Evolutionary conservation across 192 early-diverging fungal species (phyloP), one percentile per base, ranked within the genome.

Genomic region (Phlyctochytrium arcticum): DNA sequence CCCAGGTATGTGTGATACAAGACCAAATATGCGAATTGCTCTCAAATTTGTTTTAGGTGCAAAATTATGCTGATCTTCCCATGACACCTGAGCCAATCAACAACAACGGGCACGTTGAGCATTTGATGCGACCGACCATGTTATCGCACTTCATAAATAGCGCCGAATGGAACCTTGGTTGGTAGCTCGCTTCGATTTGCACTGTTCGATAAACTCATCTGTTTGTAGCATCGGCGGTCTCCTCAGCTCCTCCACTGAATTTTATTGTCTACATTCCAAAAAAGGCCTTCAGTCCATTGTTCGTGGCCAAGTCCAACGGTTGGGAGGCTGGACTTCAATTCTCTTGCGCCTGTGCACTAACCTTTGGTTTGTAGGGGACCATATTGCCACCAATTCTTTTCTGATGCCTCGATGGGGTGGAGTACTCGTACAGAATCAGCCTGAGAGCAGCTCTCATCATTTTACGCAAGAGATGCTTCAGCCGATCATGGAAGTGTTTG

Each of bases 401-500:
- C 60, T 94, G 29, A 88, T 98, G 39, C 91, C 94, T 35, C 89
- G 90, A 23, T 99, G 95, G 95, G 97, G 97, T 30, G 97, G 95
- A n/a, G 77, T 94, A 31, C 68, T 76, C 3, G 83, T 99, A 47
- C 60, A 74, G 6, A 95, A 93, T 35, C 81, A 82, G 5, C 69
- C 82, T 24, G 71, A 29, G 62, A 15, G 57, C 51, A 15, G 51
- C 19, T 33, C 57, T 35, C 0, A 30, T 24, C 51, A 66, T 17
- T 77, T 86, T 26, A 67, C 69, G 3, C 55, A 57, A 5, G 59
- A 67, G 2, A 85, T 91, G 5, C 60, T 96, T 54, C 81, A 90
- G 48, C 75, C 82, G 0, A 65, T 91, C 29, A 90, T 96, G 88
- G 85, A 83, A 19, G 69, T 88, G 1, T 95, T 91, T 66, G 72